Evolutionary conservation across 352 stramenopile genomes (phyloP), one percentile per base, ranked within the genome.

Genomic region (Globisporangium viniferum): DNA sequence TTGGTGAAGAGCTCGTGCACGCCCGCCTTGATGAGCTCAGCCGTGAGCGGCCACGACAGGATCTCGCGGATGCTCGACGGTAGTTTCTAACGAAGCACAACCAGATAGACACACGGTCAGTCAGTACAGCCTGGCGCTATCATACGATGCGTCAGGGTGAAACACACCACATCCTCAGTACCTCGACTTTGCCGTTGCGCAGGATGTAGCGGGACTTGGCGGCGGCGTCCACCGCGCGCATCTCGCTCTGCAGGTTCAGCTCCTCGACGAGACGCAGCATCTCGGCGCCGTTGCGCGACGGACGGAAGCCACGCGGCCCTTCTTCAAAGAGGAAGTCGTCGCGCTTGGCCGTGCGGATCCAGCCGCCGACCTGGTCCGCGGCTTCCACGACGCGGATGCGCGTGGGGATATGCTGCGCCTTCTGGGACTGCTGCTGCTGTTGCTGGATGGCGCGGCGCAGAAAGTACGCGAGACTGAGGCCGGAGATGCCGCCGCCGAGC

Each of bases 201-300:
- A 93, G 67, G 33, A 97, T 89, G 62, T 92, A 97, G 20, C 90
- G 80, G 55, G 84, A 72, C 33, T 88, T 84, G 9, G 88, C 86
- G 0, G 76, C 67, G 2, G 81, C 78, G 46, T 87, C 80, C 46
- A 93, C 84, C 0, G 82, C 77, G 46, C 82, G 73, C 82, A 95
- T 87, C 49, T 91, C 63, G 4, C 70, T 31, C 61, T 95, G 70
- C 9, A 97, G 74, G 12, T 78, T 41, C 15, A 97, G 77, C 66
- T 94, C 69, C 73, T 96, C 88, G 29, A 96, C 81, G 15, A 97
- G 78, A 2, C 82, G 81, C 67, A 97, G 73, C 75, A 95, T 93
- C 72, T 95, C 86, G 49, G 88, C 76, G 29, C 90, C 90, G 48
- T 94, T 96, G 65, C 86, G 84, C 48, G 84, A 93, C 29, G 90